Percentiles rank a stretch among this genome's conserved stretches.
Conservation (phyloP, 176 grass and related monocot species). For the Ananas comosus region DNA sequence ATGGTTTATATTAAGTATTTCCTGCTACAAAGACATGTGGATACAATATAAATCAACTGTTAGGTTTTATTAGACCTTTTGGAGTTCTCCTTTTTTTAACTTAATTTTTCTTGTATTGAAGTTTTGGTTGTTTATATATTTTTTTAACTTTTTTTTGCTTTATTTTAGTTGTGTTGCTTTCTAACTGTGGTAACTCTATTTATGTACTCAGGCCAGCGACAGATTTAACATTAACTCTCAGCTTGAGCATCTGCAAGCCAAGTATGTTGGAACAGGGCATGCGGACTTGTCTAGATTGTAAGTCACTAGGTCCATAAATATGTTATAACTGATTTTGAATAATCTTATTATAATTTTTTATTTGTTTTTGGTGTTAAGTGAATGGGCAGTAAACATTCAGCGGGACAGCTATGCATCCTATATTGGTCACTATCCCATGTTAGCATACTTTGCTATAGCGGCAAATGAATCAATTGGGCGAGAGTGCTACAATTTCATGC, state of each 20-base stretch:
- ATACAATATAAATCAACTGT: too few species aligned
- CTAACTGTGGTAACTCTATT: too few species aligned
- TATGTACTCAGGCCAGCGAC: constrained; percentile 52
- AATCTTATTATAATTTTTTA: not conserved
- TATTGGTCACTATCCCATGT: constrained; percentile 77
- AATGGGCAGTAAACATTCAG: constrained; percentile 95
- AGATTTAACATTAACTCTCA: constrained; percentile 99
- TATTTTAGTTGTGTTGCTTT: too few species aligned
- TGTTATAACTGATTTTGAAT: too few species aligned
- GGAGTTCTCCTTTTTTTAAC: too few species aligned
- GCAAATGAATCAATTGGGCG: constrained; percentile 96
- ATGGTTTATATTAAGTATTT: too few species aligned
- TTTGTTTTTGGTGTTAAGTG: constrained; percentile 33
- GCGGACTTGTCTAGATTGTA: constrained; percentile 90
- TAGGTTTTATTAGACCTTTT: too few species aligned
- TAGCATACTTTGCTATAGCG: constrained; percentile 74
- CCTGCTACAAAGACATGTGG: too few species aligned
- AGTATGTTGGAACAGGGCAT: constrained; percentile 93
- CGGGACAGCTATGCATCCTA: constrained; percentile 91
- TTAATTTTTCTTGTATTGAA: too few species aligned
- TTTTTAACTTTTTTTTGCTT: too few species aligned
- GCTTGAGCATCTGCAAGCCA: constrained; percentile 97
- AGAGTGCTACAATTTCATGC: constrained; percentile 87
- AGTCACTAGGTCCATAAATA: constrained; percentile 1
- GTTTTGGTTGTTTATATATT: too few species aligned